Conservation (phyloP, 1,284 basidiomycete genomes). For the Naganishia sp. region DNA sequence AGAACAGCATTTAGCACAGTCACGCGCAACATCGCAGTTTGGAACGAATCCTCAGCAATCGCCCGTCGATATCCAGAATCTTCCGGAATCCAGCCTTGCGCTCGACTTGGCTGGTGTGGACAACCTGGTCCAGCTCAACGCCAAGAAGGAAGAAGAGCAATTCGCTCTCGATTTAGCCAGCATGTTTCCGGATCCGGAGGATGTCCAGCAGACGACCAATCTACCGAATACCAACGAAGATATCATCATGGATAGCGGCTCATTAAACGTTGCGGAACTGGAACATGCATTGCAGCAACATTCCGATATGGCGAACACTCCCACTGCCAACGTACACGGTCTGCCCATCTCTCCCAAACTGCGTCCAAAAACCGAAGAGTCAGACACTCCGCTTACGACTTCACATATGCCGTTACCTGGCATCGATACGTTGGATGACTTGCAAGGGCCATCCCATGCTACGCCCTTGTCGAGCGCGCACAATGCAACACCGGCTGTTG, state of each 20-base stretch:
- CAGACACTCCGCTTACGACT: slow-evolving; percentile 8
- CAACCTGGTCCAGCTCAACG: slow-evolving; percentile 17
- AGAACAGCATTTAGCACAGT: slow-evolving; percentile 11
- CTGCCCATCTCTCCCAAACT: background rate
- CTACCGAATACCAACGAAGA: slow-evolving; percentile 7
- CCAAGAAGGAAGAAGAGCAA: slow-evolving; percentile 30
- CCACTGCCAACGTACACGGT: background rate
- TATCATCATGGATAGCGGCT: slow-evolving; percentile 13
- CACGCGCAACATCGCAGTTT: slow-evolving; percentile 12
- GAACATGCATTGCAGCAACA: slow-evolving; percentile 14
- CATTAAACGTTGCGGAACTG: slow-evolving; percentile 12
- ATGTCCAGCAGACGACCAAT: background rate
- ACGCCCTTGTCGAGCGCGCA: slow-evolving; percentile 4
- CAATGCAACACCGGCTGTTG: background rate
- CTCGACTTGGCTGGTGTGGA: slow-evolving; percentile 19
- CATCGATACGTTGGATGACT: background rate
- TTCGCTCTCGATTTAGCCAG: slow-evolving; percentile 18
- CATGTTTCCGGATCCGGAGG: slow-evolving; percentile 19
- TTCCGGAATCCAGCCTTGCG: background rate
- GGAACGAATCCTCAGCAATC: slow-evolving; percentile 20
- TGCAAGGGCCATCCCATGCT: background rate
- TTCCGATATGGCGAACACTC: slow-evolving; percentile 2
- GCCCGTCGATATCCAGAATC: slow-evolving; percentile 15
- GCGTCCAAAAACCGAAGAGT: background rate
- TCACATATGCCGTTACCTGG: background rate